Evolutionary conservation across 129 eudicot genomes (phyloP).

Genomic region (Ambrosia artemisiifolia): DNA sequence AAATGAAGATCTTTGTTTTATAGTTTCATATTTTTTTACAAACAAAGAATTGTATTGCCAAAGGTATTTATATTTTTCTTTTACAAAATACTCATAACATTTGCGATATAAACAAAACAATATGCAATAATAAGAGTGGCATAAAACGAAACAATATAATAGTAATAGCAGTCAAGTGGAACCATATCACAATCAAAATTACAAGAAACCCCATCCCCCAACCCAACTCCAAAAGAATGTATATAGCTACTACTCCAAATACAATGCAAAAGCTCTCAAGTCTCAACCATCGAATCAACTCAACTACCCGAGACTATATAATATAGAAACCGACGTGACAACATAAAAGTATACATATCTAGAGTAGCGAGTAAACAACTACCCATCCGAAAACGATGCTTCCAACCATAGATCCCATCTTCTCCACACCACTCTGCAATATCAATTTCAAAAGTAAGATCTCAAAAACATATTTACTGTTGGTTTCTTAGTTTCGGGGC

Average conservation of each 20-base stretch:
- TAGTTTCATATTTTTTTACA: too few species aligned
- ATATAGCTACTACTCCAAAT: conserved; percentile 32
- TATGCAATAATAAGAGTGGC: not conserved
- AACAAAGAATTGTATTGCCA: too few species aligned
- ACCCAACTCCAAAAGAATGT: conserved; percentile 30
- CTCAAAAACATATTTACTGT: not conserved
- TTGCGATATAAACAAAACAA: not conserved
- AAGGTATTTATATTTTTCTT: too few species aligned
- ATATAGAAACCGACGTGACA: conserved; percentile 16
- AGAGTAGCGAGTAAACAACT: conserved; percentile 40
- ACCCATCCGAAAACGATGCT: conserved; percentile 49
- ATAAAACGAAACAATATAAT: conserved; percentile 28
- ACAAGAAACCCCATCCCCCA: conserved; percentile 32
- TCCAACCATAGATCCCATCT: conserved; percentile 41
- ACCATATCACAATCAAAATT: conserved; percentile 32
- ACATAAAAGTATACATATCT: conserved; percentile 21
- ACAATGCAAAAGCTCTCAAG: conserved; percentile 31
- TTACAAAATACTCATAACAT: too few species aligned
- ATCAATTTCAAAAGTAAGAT: conserved; percentile 4
- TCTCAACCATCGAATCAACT: conserved; percentile 17
- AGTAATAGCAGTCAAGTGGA: conserved; percentile 16
- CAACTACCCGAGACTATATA: conserved; percentile 15
- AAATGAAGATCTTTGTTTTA: too few species aligned
- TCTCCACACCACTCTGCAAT: conserved; percentile 58
- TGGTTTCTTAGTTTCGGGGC: too few species aligned